phyloP scores from a whole-genome alignment of 257 asterid genomes.

The Fraxinus americana region DNA sequence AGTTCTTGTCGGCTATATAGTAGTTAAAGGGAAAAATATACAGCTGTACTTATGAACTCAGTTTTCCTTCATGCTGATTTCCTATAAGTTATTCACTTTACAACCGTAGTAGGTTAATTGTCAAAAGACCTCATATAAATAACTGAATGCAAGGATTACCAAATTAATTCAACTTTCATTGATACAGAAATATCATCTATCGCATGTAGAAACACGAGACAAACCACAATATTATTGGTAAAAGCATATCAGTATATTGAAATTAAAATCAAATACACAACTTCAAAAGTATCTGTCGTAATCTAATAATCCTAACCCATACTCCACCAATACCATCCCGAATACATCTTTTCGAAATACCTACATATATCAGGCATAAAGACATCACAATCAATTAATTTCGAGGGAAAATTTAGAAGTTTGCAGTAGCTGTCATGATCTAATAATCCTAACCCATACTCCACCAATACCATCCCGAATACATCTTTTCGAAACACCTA shows the following conservation, averaged over 20 bases:
- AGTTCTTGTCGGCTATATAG: neutral
- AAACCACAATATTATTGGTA: neutral
- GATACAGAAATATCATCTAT: neutral
- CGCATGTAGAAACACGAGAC: neutral
- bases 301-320: neutral
- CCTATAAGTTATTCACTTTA: neutral
- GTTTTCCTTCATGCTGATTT: neutral
- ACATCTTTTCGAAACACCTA: neutral
- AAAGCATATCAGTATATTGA: neutral
- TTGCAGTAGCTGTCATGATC: neutral
- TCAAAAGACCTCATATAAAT: neutral
- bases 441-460: neutral
- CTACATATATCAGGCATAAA: neutral
- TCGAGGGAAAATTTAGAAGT: too few relatives aligned
- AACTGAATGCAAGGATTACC: slow-evolving; percentile 11
- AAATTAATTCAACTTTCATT: neutral
- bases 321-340: neutral
- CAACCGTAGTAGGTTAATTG: neutral
- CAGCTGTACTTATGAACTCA: neutral
- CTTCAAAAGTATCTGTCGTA: neutral
- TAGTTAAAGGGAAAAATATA: neutral
- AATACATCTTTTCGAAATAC: neutral
- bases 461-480: neutral
- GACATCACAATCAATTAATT: too few relatives aligned
- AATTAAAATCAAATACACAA: neutral